Evolutionary conservation across 345 rosid genomes (phyloP), one percentile per base, ranked within the genome.

Genomic region (Populus nigra): DNA sequence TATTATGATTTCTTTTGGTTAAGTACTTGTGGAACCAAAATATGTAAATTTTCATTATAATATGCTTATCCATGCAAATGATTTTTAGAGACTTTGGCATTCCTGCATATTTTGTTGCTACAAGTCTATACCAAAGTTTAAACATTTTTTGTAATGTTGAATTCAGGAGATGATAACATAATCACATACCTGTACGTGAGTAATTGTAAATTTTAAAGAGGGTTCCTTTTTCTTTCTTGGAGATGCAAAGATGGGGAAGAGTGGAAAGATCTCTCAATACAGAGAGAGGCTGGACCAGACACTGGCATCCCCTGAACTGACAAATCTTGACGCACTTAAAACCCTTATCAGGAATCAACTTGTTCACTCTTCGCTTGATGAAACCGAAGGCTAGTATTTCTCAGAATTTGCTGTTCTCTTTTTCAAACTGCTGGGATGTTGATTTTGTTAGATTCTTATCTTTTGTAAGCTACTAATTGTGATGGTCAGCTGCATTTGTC

Each of bases 201-300:
- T 65, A 25, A 5, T 33, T 8, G 17, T 20, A 62, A 36, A 69
- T 61, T 25, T 73, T 45, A 27, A 72, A 39, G 25, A 73, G 68
- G 39, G 35, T 6, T 43, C 33, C 18, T 4, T 36, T 78, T 62
- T 17, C 36, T 77, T 71, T 77, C 41, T 68, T 55, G 77, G 80
- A 73, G 69, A 74, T 84, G 83, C 68, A 69, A 85, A 86, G 78
- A 96, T 92, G 97, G 82, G 80, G 69, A 87, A 77, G 70, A 83
- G 84, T 76, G 74, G 70, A 50, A 86, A 86, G 27, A 90, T 91
- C 53, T 82, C 85, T 36, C 88, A 86, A 62, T 92, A 91, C 75
- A 86, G 99, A 86, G 91, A 88, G 82, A 88, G 89, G 84, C 83
- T 96, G 70, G 93, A 96, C 78, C 83, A 84, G 80, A 88, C 98